Evolutionary conservation across 257 asterid species (phyloP).

Genomic region (Solanum tacnaense): DNA sequence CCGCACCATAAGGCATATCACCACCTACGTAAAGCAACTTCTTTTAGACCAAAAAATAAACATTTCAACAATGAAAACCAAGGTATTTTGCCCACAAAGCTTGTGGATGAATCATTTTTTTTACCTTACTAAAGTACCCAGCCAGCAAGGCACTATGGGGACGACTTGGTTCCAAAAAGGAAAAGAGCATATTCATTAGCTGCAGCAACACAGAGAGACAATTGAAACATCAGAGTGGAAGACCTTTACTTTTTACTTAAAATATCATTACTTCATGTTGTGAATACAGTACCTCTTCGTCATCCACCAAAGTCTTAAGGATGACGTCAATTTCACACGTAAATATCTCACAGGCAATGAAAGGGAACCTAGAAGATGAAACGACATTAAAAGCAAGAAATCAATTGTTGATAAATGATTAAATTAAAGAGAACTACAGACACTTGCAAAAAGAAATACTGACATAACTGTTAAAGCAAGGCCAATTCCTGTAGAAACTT

Average conservation of each 20-base stretch:
- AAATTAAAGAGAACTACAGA: neutral
- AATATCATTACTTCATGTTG: neutral
- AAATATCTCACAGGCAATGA: constrained; percentile 91
- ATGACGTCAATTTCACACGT: constrained; percentile 97
- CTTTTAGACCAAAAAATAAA: neutral
- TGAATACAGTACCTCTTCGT: constrained; percentile 64
- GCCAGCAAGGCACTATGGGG: constrained; percentile 84
- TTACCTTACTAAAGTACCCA: constrained; percentile 96
- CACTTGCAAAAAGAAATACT: neutral
- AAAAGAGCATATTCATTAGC: constrained; percentile 91
- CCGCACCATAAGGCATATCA: constrained; percentile 84
- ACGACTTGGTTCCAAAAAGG: constrained; percentile 85
- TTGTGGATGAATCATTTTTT: constrained; percentile 8
- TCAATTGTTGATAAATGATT: neutral
- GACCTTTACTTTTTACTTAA: constrained; percentile 4
- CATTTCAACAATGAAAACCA: neutral
- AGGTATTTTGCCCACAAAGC: neutral
- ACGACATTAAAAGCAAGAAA: constrained; percentile 6
- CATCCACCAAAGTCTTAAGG: constrained; percentile 89
- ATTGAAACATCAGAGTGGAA: constrained; percentile 4
- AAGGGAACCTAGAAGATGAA: constrained; percentile 67
- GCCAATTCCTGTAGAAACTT: constrained; percentile 17
- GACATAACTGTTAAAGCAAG: neutral
- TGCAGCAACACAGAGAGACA: constrained; percentile 24
- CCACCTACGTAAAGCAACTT: constrained; percentile 54